Percentiles rank a stretch among this genome's conserved stretches.
phyloP scores from a whole-genome alignment of 495 filamentous ascomycete species.

The Lasiosphaeria miniovina region DNA sequence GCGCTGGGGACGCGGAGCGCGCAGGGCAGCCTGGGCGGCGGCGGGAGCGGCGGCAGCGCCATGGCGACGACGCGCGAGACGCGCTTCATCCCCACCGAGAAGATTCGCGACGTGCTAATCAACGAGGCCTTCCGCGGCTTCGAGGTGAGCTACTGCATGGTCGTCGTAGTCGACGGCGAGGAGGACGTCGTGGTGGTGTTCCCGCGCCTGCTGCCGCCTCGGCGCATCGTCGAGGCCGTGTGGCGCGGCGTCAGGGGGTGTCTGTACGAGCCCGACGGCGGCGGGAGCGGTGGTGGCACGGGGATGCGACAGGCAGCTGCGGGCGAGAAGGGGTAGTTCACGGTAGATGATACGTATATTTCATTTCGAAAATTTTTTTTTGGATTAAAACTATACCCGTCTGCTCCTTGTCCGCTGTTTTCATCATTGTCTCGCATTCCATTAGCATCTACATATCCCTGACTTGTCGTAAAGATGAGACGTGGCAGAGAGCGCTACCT shows the following conservation, averaged over 20 bases:
- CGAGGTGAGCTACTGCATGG: conserved; percentile 84
- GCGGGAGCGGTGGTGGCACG: neutral
- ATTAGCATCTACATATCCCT: no score
- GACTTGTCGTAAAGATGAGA: no score
- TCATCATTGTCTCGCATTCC: no score
- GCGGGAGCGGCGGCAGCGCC: conserved; percentile 43
- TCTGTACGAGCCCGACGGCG: conserved; percentile 57
- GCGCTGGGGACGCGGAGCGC: conserved; percentile 55
- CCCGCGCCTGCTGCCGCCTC: conserved; percentile 70
- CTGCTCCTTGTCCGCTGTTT: no score
- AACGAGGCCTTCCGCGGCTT: conserved; percentile 95
- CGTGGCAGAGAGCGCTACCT: no score
- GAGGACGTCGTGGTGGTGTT: conserved; percentile 89
- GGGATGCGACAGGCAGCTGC: neutral
- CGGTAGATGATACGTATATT: neutral
- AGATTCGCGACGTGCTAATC: conserved; percentile 88
- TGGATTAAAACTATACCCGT: neutral
- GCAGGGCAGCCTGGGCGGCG: conserved; percentile 6
- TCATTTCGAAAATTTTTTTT: conserved; percentile 8
- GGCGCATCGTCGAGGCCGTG: conserved; percentile 74
- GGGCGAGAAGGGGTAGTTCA: neutral
- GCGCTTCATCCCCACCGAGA: conserved; percentile 88
- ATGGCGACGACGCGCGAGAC: conserved; percentile 27
- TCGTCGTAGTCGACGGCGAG: conserved; percentile 89
- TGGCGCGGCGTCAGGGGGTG: conserved; percentile 76